A percentile compares a stretch with the other conserved stretches of the same genome.
Conservation (phyloP, 805 yeast species). For the Candida argentea region DNA sequence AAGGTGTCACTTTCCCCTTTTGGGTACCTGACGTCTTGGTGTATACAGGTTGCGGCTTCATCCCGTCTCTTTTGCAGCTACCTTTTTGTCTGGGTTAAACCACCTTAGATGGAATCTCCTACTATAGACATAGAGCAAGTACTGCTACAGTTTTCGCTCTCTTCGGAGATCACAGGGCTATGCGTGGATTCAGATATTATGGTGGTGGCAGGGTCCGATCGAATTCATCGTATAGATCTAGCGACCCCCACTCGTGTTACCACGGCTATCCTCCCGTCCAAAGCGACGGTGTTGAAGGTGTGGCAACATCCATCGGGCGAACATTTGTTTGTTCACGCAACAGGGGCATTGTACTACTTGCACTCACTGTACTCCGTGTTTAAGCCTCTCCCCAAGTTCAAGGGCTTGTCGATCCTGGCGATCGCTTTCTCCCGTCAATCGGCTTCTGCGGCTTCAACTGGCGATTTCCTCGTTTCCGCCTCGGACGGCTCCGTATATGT, state of each 20-base stretch:
- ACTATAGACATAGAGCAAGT: conserved; percentile 25
- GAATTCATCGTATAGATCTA: conserved; percentile 23
- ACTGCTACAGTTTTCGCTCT: conserved; percentile 28
- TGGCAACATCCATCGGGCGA: conserved; percentile 32
- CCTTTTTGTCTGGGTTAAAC: too few relatives aligned
- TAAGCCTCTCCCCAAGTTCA: conserved; percentile 23
- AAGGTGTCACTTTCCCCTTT: too few relatives aligned
- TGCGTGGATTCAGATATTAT: conserved; percentile 25
- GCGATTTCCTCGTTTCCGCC: conserved; percentile 22
- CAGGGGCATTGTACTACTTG: conserved; percentile 21
- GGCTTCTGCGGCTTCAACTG: conserved; percentile 10
- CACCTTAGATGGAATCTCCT: conserved; percentile 14
- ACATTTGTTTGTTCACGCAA: conserved; percentile 22
- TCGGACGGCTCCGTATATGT: conserved; percentile 19
- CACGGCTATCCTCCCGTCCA: too few relatives aligned
- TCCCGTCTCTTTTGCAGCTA: too few relatives aligned
- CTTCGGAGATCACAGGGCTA: conserved; percentile 13
- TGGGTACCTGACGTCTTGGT: too few relatives aligned
- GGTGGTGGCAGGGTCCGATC: conserved; percentile 16
- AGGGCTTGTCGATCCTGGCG: conserved; percentile 15
- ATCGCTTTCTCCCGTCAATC: conserved; percentile 14
- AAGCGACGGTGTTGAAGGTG: conserved; percentile 12
- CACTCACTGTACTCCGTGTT: conserved; percentile 21
- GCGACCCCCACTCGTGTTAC: conserved; percentile 27
- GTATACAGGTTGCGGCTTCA: too few relatives aligned